Evolutionary conservation across 768 basidiomycete species (phyloP), one percentile per base, ranked within the genome.

Genomic region (Myochromella boudieri): DNA sequence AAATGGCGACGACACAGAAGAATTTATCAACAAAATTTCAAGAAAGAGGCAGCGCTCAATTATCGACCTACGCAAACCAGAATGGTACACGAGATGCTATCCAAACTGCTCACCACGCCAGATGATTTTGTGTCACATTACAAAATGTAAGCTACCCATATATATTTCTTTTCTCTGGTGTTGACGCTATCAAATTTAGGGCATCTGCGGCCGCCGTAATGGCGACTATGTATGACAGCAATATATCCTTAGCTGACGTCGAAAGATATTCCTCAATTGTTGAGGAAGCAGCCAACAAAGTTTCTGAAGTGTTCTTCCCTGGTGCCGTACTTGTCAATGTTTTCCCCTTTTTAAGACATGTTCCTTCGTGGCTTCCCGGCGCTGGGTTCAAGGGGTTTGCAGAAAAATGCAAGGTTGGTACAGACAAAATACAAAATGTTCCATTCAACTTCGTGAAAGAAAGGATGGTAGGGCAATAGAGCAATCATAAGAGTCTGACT

Each of bases 331-430:
- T n/a, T n/a, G n/a, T n/a, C n/a, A n/a, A n/a, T n/a, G n/a, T n/a
- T n/a, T n/a, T n/a, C n/a, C n/a, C n/a, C n/a, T n/a, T n/a, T n/a
- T n/a, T n/a, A n/a, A n/a, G n/a, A n/a, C n/a, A 67, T 38, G 18
- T 71, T 8, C 72, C 72, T 14, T 46, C 53, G 0, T 74, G 72
- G 72, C 49, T 67, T 26, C 68, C 68, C 9, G 67, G 68, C 6
- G 55, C 58, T 9, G 46, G 47, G 3, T 68, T 68, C 52, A 47
- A 63, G 28, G 32, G 20, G 8, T 37, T 43, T n/a, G 63, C 60
- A 5, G 41, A 31, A 20, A 37, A 44, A 4, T 39, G 40, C 32
- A 48, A 52, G 20, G 44, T 17, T 10, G 25, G 46, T 8, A 49
- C 51, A 4, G 32, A 44, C 4, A 46, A 53, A 38, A 55, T 61